phyloP scores from a whole-genome alignment of 257 asterid species.

The Nicotiana noctiflora region DNA sequence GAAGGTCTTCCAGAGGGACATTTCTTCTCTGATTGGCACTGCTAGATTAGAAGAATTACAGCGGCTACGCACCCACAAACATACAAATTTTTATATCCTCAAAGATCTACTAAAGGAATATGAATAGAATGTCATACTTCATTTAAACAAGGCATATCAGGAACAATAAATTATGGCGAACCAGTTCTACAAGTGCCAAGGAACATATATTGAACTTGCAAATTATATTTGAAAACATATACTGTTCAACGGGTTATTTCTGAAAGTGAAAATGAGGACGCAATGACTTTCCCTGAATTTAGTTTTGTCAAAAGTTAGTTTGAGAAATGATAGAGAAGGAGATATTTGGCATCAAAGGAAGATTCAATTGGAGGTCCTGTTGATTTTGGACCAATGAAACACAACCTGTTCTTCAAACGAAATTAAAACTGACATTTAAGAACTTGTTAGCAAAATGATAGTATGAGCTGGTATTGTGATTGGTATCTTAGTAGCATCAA shows the following conservation, averaged over 20 bases:
- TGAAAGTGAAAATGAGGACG: background rate
- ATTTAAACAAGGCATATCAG: background rate
- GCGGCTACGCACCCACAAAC: background rate
- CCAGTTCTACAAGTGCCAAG: background rate
- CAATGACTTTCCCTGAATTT: background rate
- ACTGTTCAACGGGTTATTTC: background rate
- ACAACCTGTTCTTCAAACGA: background rate
- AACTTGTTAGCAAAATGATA: background rate
- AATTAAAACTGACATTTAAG: background rate
- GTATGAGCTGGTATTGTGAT: background rate
- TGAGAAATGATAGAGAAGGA: background rate
- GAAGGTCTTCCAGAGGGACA: background rate
- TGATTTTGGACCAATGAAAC: background rate
- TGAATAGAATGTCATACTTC: background rate
- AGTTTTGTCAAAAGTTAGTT: background rate
- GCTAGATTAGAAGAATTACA: background rate
- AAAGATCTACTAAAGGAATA: background rate
- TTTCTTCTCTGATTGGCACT: constrained; percentile 1
- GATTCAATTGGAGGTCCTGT: background rate
- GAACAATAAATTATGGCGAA: background rate
- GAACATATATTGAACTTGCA: background rate
- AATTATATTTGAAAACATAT: background rate
- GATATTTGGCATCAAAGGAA: background rate
- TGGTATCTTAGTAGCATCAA: background rate
- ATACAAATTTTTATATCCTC: background rate